Evolutionary conservation across 176 grass and related monocot species (phyloP), one percentile per base, ranked within the genome.

Genomic region (Chloris gayana): DNA sequence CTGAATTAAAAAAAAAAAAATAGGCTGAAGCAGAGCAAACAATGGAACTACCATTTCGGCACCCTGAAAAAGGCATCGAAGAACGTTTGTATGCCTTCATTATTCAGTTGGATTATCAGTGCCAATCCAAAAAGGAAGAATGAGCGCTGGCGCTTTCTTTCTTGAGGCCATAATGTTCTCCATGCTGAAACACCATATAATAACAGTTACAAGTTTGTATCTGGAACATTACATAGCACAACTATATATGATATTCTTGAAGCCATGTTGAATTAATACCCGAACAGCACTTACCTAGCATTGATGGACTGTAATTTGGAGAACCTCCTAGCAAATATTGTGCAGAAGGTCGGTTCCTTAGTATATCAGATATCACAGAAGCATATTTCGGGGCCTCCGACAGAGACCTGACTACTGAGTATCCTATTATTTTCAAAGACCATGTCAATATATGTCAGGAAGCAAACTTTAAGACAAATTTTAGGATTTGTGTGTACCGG

Each of bases 61-160:
- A 99, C 79, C 41, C 82, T 82, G 73, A 99, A 99, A 82, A 99
- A 99, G 34, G 75, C 87, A 11, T 91, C 86, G 22, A 99, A 99
- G 76, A 99, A 99, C 51, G 88, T 86, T 86, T 91, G 94, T 66
- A 95, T 95, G 69, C 92, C 96, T 89, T 95, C 85, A 7, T 93
- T 95, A 83, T 99, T 85, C 21, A 99, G 81, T 82, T 95, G 93
- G 37, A 91, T 82, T 89, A 99, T 99, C 67, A 99, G 61, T 9
- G 92, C 86, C 39, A 99, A 79, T 63, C 96, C 96, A 33, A 99
- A 99, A 41, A 95, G 92, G 85, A 99, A 99, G 87, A 99, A 99
- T 49, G 96, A 75, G 21, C 96, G 87, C 44, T 99, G 96, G 1
- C 96, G 89, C 69, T 99, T 99, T 42, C 93, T 85, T 82, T 99